Evolutionary conservation across 306 rosid species (phyloP).

Genomic region (Comarum palustre): DNA sequence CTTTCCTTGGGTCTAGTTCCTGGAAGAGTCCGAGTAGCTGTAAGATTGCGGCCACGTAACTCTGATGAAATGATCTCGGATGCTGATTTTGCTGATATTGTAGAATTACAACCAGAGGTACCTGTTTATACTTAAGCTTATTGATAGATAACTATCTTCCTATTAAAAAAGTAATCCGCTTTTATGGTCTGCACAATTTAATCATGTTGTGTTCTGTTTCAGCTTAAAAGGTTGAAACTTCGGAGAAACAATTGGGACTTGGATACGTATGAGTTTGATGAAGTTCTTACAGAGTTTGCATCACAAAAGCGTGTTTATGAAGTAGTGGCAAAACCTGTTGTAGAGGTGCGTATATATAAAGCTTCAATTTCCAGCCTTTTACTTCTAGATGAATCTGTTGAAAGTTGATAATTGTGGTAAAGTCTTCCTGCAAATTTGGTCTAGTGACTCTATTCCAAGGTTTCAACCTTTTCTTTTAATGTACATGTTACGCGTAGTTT

Average conservation of each 20-base stretch:
- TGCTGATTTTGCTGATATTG: slow-evolving; percentile 97
- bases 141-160: slow-evolving; percentile 8
- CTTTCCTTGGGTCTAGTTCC: slow-evolving; percentile 50
- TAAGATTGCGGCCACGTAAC: slow-evolving; percentile 81
- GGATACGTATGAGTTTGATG: slow-evolving; percentile 95
- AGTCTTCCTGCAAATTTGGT: neutral
- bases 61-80: slow-evolving; percentile 71
- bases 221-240: slow-evolving; percentile 95
- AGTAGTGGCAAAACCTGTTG: slow-evolving; percentile 98
- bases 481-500: neutral
- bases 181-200: neutral
- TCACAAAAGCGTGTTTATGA: slow-evolving; percentile 97
- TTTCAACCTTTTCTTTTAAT: neutral
- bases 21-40: slow-evolving; percentile 98
- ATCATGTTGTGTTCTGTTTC: slow-evolving; percentile 30
- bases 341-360: slow-evolving; percentile 63
- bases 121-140: slow-evolving; percentile 11
- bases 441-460: neutral
- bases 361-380: slow-evolving; percentile 16
- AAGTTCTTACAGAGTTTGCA: slow-evolving; percentile 94
- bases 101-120: slow-evolving; percentile 96
- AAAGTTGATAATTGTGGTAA: neutral
- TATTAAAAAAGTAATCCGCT: neutral
- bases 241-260: slow-evolving; percentile 98
- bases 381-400: neutral